phyloP scores from a whole-genome alignment of 1,139 yeast species.

The Spathaspora jeffriesii region DNA sequence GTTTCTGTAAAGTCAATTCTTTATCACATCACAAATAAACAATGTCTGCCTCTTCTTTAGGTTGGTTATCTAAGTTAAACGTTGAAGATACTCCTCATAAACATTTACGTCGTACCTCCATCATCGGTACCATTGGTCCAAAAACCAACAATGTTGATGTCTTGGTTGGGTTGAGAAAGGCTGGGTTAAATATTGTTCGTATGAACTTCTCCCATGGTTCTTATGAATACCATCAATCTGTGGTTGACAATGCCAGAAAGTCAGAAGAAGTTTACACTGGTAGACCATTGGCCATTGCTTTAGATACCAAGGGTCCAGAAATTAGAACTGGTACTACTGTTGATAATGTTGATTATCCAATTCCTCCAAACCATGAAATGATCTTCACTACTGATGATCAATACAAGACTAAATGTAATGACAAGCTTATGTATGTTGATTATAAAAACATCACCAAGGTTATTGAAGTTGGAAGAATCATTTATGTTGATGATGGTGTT shows the following conservation, averaged over 20 bases:
- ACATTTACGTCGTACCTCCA: slow-evolving; percentile 90
- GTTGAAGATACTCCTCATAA: slow-evolving; percentile 77
- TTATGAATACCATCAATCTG: slow-evolving; percentile 95
- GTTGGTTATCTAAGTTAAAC: slow-evolving; percentile 86
- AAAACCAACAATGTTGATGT: slow-evolving; percentile 90
- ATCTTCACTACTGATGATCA: slow-evolving; percentile 88
- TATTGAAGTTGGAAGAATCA: slow-evolving; percentile 81
- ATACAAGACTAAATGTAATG: slow-evolving; percentile 72
- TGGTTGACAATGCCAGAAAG: slow-evolving; percentile 93
- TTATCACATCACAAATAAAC: background rate
- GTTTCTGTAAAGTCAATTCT: slow-evolving; percentile 1
- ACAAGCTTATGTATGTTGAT: slow-evolving; percentile 83
- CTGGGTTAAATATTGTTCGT: slow-evolving; percentile 96
- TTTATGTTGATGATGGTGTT: slow-evolving; percentile 97
- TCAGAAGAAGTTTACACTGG: slow-evolving; percentile 91
- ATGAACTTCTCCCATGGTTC: slow-evolving; percentile 99
- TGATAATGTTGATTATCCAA: slow-evolving; percentile 77
- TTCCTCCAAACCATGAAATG: slow-evolving; percentile 87
- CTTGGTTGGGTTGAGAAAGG: slow-evolving; percentile 87
- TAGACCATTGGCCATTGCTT: slow-evolving; percentile 97
- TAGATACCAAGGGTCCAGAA: slow-evolving; percentile 99
- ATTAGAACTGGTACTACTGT: slow-evolving; percentile 97
- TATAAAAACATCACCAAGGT: slow-evolving; percentile 97
- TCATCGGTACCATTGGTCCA: slow-evolving; percentile 98
- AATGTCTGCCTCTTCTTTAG: slow-evolving; percentile 36